A percentile compares a stretch with the other conserved stretches of the same genome.
Evolutionary conservation across 257 asterid genomes (phyloP).

Genomic region (Scutellaria galericulata): DNA sequence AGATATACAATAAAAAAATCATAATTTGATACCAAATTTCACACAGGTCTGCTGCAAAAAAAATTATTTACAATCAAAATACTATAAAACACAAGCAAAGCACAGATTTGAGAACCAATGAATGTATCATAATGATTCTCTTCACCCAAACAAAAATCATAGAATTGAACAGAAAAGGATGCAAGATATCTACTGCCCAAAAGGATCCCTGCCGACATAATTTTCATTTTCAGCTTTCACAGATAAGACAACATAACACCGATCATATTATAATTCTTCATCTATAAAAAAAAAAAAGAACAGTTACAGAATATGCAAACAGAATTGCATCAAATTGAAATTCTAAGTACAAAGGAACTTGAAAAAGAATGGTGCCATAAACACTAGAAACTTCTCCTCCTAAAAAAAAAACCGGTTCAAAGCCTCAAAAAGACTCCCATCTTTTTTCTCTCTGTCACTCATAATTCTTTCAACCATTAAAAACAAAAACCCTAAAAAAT

Average conservation of each 20-base stretch:
- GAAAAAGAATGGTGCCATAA: not conserved
- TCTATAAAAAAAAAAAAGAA: not conserved
- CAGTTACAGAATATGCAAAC: not conserved
- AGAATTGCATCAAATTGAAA: constrained; percentile 6
- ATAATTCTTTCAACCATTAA: not conserved
- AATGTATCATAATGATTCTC: not conserved
- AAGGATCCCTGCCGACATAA: constrained; percentile 12
- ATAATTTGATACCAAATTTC: constrained; percentile 9
- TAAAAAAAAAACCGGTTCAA: not conserved
- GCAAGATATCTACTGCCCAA: not conserved
- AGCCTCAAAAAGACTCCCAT: constrained; percentile 3
- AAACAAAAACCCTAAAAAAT: not conserved
- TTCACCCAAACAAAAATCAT: not conserved
- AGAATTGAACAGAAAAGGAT: not conserved
- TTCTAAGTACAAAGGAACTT: not conserved
- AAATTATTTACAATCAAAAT: not conserved
- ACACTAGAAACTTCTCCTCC: not conserved
- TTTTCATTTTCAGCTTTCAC: not conserved
- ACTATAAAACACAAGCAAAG: not conserved
- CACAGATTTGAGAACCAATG: constrained; percentile 7
- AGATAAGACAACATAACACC: not conserved
- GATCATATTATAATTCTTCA: constrained; percentile 26
- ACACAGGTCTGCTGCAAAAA: not conserved
- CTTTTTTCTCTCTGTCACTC: not conserved
- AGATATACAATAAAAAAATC: constrained; percentile 5